phyloP scores from a whole-genome alignment of 805 yeast species.

The Naumovozyma dairenensis region DNA sequence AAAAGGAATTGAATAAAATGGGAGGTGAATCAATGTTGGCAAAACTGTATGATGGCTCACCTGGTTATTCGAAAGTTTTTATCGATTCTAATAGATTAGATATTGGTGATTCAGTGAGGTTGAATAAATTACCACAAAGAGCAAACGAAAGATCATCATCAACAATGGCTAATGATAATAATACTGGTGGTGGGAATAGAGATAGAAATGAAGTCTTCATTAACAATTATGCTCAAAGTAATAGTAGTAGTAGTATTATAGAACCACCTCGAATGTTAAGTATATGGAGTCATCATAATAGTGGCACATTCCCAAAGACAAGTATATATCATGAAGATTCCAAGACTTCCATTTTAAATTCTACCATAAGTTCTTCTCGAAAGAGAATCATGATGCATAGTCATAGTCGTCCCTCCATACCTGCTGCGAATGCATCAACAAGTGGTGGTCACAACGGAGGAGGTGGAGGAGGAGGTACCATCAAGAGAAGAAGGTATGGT shows the following conservation, averaged over 20 bases:
- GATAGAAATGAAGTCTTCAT: too few relatives aligned
- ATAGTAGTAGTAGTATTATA: too few relatives aligned
- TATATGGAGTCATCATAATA: background rate
- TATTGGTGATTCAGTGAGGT: constrained; percentile 19
- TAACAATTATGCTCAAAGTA: too few relatives aligned
- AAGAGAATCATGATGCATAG: background rate
- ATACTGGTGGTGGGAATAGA: background rate
- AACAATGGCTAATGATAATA: too few relatives aligned
- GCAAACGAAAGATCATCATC: constrained; percentile 18
- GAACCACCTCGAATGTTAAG: background rate
- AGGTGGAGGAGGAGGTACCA: too few relatives aligned
- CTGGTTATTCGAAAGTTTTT: constrained; percentile 25
- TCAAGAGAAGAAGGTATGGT: background rate
- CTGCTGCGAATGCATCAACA: too few relatives aligned
- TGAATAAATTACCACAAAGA: constrained; percentile 21
- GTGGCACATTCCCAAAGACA: background rate
- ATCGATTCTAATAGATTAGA: constrained; percentile 18
- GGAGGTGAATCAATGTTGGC: background rate
- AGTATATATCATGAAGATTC: background rate
- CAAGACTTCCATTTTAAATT: background rate
- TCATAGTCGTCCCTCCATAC: too few relatives aligned
- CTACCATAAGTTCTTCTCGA: background rate
- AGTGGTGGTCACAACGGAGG: too few relatives aligned
- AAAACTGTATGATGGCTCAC: constrained; percentile 22
- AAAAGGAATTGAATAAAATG: constrained; percentile 12